Evolutionary conservation across 2,329 filamentous ascomycete genomes (phyloP).

Genomic region (Waltergamsia citrina): DNA sequence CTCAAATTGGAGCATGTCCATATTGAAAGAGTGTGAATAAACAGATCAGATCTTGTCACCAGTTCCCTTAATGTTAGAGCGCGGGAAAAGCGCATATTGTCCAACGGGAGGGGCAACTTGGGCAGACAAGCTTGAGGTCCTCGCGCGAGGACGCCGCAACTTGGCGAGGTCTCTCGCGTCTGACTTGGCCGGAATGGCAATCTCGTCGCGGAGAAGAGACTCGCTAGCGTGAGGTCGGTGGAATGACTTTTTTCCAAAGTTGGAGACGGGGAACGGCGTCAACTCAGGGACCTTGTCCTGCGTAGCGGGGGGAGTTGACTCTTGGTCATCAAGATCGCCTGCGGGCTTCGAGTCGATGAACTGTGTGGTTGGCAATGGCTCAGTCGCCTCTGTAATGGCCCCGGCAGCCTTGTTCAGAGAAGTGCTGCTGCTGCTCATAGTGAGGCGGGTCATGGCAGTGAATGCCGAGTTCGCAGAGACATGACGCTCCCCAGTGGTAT

Average conservation of each 20-base stretch:
- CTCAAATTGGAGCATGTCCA: no score
- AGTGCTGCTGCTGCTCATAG: slow-evolving; percentile 41
- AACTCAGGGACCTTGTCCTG: slow-evolving; percentile 24
- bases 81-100: slow-evolving; percentile 36
- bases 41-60: slow-evolving; percentile 18
- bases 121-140: slow-evolving; percentile 35
- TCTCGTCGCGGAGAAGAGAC: slow-evolving; percentile 19
- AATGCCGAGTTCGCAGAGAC: slow-evolving; percentile 43
- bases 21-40: background rate
- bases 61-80: slow-evolving; percentile 18
- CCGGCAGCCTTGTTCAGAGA: slow-evolving; percentile 27
- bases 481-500: slow-evolving; percentile 40
- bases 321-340: slow-evolving; percentile 8
- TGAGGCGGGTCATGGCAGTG: slow-evolving; percentile 44
- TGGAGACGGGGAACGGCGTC: slow-evolving; percentile 14
- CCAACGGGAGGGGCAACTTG: slow-evolving; percentile 31
- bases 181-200: slow-evolving; percentile 14
- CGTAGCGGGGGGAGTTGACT: slow-evolving; percentile 12
- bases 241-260: slow-evolving; percentile 11
- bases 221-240: slow-evolving; percentile 29
- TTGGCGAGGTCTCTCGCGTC: slow-evolving; percentile 15
- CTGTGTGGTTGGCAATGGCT: slow-evolving; percentile 17
- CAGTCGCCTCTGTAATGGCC: slow-evolving; percentile 19
- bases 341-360: slow-evolving; percentile 11
- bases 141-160: slow-evolving; percentile 27